Conservation (phyloP, 768 basidiomycete genomes). For the Cantharellus cinnabarinus region DNA sequence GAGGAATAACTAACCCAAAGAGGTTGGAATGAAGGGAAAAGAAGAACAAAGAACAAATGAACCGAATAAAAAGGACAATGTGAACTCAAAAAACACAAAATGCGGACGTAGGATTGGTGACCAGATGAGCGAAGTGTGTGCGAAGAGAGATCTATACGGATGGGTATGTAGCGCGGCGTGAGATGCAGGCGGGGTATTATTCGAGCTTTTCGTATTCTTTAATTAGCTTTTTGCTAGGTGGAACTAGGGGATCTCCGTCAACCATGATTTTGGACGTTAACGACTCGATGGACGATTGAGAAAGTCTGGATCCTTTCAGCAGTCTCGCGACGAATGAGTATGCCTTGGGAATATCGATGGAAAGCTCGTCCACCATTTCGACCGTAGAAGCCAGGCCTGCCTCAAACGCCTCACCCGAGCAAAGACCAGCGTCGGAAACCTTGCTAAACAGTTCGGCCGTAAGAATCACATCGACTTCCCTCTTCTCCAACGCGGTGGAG, state of each 20-base stretch:
- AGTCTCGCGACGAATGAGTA: conserved; percentile 55
- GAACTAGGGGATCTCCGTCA: conserved; percentile 17
- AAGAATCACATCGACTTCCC: conserved; percentile 59
- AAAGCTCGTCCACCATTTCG: conserved; percentile 71
- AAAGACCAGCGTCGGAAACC: conserved; percentile 37
- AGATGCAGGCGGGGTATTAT: no score
- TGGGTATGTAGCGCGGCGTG: no score
- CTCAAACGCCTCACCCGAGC: conserved; percentile 42
- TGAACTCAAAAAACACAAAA: not conserved
- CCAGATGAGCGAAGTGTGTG: not conserved
- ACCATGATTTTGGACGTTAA: conserved; percentile 17
- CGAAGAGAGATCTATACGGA: not conserved
- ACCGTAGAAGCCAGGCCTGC: conserved; percentile 48
- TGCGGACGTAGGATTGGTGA: not conserved
- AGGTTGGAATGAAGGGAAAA: no score
- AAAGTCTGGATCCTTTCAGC: conserved; percentile 43
- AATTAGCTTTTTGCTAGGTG: conserved; percentile 19
- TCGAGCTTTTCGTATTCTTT: conserved; percentile 9
- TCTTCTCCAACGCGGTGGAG: conserved; percentile 54
- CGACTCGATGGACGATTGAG: conserved; percentile 26
- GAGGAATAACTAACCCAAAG: no score
- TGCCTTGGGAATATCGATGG: conserved; percentile 79
- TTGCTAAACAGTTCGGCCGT: conserved; percentile 55
- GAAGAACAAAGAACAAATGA: no score
- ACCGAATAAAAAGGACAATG: no score